Base-by-base conservation (phyloP, 768 basidiomycete genomes). In the Leccinellum luteum region DNA sequence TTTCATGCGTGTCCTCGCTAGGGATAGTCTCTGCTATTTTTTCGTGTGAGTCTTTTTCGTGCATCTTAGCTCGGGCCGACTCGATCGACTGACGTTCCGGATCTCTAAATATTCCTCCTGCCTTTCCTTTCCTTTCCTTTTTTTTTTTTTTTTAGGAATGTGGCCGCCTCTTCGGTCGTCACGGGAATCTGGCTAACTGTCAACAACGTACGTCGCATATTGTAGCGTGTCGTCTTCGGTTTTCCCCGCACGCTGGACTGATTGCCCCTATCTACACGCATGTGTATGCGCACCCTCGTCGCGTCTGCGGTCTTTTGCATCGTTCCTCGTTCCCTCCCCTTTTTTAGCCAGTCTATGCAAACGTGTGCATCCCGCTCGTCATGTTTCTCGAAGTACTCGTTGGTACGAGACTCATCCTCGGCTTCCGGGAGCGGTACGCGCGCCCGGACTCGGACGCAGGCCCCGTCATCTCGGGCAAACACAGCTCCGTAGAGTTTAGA, bases 1-100 rank as follows among this genome's bases (percentile, higher is more conserved):
- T 19, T 72, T 73, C 12, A 53, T 69, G 51, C 32, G 32, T 30
- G 35, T 72, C 45, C 41, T 72, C 47, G 67, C 62, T 0, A 63
- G 71, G 21, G 70, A 72, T 34, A 74, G 70, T 23, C 54, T 72
- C 14, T 64, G 67, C 21, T 72, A 74, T 54, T 72, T 70, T 23
- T 67, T 71, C 58, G 59, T 69, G 72, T 74, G 27, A 55, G 71
- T 62, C 14, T 9, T 17, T 8, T 14, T 17, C 13, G 13, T 15
- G 25, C 25, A 25, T 4, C 25, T 25, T 25, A 25, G 25, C 25
- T 25, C 25, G 25, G 25, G 4, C 8, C 9, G 48, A 32, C 31
- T 25, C n/a, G 38, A 43, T 48, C 62, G 21, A 64, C 35, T 32
- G 31, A 14, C n/a, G 9, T 19, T 4, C 23, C 4, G 7, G 7